phyloP scores from a whole-genome alignment of 176 grass and related monocot species.

The Thalia dealbata region DNA sequence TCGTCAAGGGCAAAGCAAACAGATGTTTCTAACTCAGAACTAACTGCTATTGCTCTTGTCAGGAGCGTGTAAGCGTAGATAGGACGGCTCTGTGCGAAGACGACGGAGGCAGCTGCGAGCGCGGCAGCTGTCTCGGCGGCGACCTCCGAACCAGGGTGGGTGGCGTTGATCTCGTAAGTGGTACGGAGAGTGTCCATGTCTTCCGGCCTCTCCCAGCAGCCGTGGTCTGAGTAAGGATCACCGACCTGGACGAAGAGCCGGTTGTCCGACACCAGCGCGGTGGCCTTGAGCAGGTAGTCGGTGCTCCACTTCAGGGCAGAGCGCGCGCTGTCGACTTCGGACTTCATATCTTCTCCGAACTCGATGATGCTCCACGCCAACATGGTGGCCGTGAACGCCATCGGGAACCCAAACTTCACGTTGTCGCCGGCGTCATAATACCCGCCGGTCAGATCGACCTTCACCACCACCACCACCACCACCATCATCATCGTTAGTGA shows the following conservation, averaged over 20 bases:
- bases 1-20: too few species aligned
- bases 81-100: slow-evolving; percentile 3
- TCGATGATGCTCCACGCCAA: slow-evolving; percentile 50
- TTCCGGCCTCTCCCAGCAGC: slow-evolving; percentile 66
- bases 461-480: not conserved
- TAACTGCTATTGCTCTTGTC: not conserved
- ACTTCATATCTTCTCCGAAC: slow-evolving; percentile 19
- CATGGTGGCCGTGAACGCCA: slow-evolving; percentile 43
- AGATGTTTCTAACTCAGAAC: too few species aligned
- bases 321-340: slow-evolving; percentile 24
- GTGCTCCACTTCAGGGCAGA: slow-evolving; percentile 42
- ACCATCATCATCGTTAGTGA: not conserved
- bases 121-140: slow-evolving; percentile 23
- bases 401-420: slow-evolving; percentile 59
- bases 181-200: slow-evolving; percentile 60
- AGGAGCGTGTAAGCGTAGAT: not conserved
- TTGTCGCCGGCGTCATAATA: slow-evolving; percentile 78
- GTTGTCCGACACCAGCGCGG: slow-evolving; percentile 23
- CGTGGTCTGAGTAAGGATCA: slow-evolving; percentile 44
- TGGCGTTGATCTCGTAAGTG: slow-evolving; percentile 36
- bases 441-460: slow-evolving; percentile 49
- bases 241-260: slow-evolving; percentile 40
- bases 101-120: slow-evolving; percentile 24
- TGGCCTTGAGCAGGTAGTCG: slow-evolving; percentile 32
- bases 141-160: slow-evolving; percentile 39